phyloP scores from a whole-genome alignment of 2,329 filamentous ascomycete genomes.

The Ophiostoma australiae region DNA sequence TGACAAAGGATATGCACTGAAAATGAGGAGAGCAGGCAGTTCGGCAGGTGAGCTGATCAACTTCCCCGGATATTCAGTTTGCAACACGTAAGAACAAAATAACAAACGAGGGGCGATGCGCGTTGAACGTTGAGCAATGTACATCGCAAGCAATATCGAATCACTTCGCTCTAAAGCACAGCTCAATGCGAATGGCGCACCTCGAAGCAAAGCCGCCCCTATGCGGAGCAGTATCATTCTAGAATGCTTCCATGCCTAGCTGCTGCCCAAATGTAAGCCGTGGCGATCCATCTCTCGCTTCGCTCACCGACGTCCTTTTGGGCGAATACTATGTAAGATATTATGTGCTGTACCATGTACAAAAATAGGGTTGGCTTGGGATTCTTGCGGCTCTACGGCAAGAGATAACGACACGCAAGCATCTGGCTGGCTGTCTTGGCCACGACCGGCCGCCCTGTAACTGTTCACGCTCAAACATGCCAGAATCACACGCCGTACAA shows the following conservation, averaged over 20 bases:
- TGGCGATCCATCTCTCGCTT: not conserved
- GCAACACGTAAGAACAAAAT: not conserved
- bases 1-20: not conserved
- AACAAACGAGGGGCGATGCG: not conserved
- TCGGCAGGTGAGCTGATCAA: not conserved
- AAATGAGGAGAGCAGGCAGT: not conserved
- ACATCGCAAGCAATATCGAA: not conserved
- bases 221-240: not conserved
- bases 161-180: too few species aligned
- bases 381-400: not conserved
- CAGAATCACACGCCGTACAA: not conserved
- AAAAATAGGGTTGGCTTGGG: too few species aligned
- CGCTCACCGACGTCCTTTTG: not conserved
- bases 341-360: too few species aligned
- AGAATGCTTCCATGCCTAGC: not conserved
- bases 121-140: not conserved
- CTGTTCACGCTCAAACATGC: not conserved
- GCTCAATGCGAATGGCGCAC: too few species aligned
- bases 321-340: not conserved
- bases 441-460: not conserved
- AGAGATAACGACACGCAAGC: constrained; percentile 1
- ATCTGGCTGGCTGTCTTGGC: not conserved
- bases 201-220: not conserved
- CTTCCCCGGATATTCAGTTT: not conserved
- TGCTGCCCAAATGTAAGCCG: not conserved